Conservation (phyloP, 495 filamentous ascomycete genomes). For the Hyaloscypha variabilis region DNA sequence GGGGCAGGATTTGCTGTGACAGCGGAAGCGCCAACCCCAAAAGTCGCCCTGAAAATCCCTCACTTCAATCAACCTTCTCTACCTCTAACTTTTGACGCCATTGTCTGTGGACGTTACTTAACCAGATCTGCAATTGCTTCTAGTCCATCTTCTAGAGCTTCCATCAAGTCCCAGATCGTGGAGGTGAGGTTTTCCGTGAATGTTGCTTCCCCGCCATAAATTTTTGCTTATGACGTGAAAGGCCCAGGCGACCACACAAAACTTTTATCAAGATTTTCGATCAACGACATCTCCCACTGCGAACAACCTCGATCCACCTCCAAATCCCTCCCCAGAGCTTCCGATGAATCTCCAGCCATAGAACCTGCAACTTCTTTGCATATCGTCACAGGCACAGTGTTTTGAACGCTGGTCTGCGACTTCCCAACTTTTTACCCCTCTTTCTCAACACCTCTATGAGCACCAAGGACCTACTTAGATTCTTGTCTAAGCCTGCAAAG, state of each 20-base stretch:
- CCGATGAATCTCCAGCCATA: slow-evolving; percentile 17
- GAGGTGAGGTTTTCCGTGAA: background rate
- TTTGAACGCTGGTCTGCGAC: slow-evolving; percentile 25
- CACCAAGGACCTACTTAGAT: slow-evolving; percentile 88
- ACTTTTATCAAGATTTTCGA: background rate
- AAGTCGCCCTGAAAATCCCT: background rate
- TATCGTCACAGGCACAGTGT: slow-evolving; percentile 23
- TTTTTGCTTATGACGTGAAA: background rate
- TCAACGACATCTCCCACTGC: background rate
- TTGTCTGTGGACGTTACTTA: background rate
- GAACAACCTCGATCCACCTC: background rate
- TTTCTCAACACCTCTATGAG: slow-evolving; percentile 71
- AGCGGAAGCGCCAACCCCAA: background rate
- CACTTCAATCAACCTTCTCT: background rate
- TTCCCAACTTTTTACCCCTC: slow-evolving; percentile 10
- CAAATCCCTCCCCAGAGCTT: background rate
- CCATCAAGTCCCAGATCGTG: background rate
- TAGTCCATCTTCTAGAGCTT: slow-evolving; percentile 10
- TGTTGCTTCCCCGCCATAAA: background rate
- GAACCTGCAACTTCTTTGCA: slow-evolving; percentile 4
- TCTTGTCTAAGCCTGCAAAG: slow-evolving; percentile 96
- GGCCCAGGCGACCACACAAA: background rate
- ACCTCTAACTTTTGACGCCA: background rate
- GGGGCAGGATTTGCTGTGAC: background rate
- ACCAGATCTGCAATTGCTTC: background rate